Evolutionary conservation across 2,329 filamentous ascomycete genomes (phyloP).

Genomic region (Stachybotrys chlorohalonatus): DNA sequence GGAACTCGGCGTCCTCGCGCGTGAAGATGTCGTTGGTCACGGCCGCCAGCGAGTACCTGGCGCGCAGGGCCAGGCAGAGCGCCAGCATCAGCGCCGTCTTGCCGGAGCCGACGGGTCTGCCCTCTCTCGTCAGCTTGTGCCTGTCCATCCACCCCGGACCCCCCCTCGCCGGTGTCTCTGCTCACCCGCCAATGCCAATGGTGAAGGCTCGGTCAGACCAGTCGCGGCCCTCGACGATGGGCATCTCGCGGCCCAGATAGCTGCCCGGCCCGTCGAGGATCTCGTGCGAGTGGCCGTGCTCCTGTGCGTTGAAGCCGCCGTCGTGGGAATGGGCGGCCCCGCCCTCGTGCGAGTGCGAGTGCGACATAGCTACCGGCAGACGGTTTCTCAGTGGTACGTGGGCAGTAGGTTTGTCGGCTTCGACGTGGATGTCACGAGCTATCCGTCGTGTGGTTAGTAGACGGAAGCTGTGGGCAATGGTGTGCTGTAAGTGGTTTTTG

Average conservation of each 20-base stretch:
- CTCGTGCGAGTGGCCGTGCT: conserved; percentile 93
- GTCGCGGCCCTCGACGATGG: conserved; percentile 76
- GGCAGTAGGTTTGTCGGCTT: no score
- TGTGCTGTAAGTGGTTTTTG: background rate
- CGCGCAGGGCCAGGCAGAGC: conserved; percentile 76
- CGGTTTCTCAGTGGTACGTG: background rate
- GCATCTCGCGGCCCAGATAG: conserved; percentile 85
- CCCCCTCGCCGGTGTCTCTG: background rate
- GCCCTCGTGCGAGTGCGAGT: conserved; percentile 49
- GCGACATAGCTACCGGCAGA: conserved; percentile 19
- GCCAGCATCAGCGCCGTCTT: conserved; percentile 97
- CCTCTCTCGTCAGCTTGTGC: background rate
- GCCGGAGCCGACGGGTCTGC: conserved; percentile 86
- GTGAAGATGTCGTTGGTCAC: conserved; percentile 99
- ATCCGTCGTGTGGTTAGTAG: background rate
- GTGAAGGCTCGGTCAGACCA: conserved; percentile 91
- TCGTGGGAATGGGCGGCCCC: conserved; percentile 48
- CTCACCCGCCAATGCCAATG: conserved; percentile 93
- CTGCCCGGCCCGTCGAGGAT: conserved; percentile 90
- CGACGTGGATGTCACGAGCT: background rate
- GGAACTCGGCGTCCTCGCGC: conserved; percentile 94
- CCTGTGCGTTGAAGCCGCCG: conserved; percentile 44
- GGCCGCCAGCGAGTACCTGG: conserved; percentile 77
- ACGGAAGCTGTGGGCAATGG: background rate
- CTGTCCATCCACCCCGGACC: no score